Evolutionary conservation across 495 filamentous ascomycete species (phyloP).

Genomic region (Tirmania nivea): DNA sequence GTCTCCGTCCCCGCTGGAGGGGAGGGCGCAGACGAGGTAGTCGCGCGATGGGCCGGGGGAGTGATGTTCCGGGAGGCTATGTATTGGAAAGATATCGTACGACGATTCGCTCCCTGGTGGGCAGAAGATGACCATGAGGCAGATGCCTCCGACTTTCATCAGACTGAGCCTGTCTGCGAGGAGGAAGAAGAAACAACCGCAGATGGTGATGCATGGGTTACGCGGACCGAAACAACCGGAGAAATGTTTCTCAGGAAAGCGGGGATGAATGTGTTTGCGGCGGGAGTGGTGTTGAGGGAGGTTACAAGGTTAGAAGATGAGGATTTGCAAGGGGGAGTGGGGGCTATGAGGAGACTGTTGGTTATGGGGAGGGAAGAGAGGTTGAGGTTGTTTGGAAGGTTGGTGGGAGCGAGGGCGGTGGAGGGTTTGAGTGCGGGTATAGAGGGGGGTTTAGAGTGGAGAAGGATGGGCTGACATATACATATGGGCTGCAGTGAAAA

Average conservation of each 20-base stretch:
- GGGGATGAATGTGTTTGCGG: slow-evolving; percentile 64
- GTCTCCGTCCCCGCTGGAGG: slow-evolving; percentile 6
- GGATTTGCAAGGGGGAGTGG: background rate
- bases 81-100: slow-evolving; percentile 20
- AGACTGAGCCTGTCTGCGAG: slow-evolving; percentile 2
- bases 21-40: slow-evolving; percentile 32
- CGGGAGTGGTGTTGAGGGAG: slow-evolving; percentile 40
- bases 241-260: slow-evolving; percentile 50
- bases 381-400: too few relatives aligned
- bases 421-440: too few relatives aligned
- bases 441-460: too few relatives aligned
- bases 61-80: slow-evolving; percentile 19
- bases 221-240: slow-evolving; percentile 32
- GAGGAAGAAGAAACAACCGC: slow-evolving; percentile 14
- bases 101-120: slow-evolving; percentile 14
- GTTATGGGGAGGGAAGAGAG: too few relatives aligned
- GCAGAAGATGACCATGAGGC: slow-evolving; percentile 3
- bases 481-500: too few relatives aligned
- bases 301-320: slow-evolving; percentile 23
- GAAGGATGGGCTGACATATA: too few relatives aligned
- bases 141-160: too few relatives aligned
- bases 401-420: too few relatives aligned
- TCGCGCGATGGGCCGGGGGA: slow-evolving; percentile 36
- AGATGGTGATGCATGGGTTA: slow-evolving; percentile 17
- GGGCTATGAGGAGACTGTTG: too few relatives aligned